A percentile compares a stretch with the other conserved stretches of the same genome.
phyloP scores from a whole-genome alignment of 2,329 filamentous ascomycete species.

The Cercospora beticola region DNA sequence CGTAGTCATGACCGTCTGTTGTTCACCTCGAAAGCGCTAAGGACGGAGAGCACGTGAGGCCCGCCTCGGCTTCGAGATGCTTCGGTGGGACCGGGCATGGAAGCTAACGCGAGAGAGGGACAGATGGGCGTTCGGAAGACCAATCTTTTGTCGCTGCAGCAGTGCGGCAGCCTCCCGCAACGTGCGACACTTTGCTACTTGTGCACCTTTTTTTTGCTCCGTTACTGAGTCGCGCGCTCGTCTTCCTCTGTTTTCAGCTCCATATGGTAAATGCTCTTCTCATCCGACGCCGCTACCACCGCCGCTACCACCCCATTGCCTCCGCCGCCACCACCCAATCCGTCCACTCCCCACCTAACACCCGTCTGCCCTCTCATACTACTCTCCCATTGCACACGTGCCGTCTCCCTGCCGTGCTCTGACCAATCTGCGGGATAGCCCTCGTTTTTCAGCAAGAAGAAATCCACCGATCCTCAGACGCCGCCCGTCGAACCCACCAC shows the following conservation, averaged over 20 bases:
- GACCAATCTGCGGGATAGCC: constrained; percentile 2
- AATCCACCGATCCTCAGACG: constrained; percentile 10
- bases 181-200: neutral
- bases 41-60: neutral
- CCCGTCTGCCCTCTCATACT: neutral
- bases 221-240: neutral
- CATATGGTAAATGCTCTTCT: constrained; percentile 5
- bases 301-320: neutral
- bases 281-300: neutral
- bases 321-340: neutral
- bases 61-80: neutral
- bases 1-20: neutral
- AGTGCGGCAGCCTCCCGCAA: constrained; percentile 1
- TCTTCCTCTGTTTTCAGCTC: neutral
- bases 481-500: neutral
- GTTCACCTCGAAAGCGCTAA: neutral
- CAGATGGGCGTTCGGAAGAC: neutral
- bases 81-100: neutral
- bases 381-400: neutral
- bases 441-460: constrained; percentile 13
- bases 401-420: neutral
- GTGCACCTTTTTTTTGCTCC: neutral
- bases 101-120: neutral
- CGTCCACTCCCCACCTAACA: neutral
- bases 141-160: neutral